These are phyloP conservation scores for Cadophora malorum DNA, from an alignment of 2,329 filamentous ascomycete species.

Conservation along the genomic window DNA sequence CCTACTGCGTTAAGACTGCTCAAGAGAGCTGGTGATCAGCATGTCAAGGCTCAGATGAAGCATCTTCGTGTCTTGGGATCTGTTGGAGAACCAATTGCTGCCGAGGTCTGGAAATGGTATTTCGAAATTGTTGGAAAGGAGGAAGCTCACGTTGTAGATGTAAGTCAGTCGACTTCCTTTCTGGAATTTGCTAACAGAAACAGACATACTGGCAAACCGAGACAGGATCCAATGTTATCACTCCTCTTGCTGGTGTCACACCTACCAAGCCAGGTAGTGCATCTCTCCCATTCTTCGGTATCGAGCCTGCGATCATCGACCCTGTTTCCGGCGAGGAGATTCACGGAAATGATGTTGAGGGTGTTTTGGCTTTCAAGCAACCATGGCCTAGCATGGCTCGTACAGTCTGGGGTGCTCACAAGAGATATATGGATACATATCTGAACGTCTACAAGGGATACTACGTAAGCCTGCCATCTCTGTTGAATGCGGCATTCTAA, in stretches of 20 bases:
- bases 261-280: slow-evolving; percentile 97
- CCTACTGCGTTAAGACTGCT: slow-evolving; percentile 91
- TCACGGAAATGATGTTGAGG: slow-evolving; percentile 85
- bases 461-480: slow-evolving; percentile 71
- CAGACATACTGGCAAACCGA: slow-evolving; percentile 99
- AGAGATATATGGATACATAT: slow-evolving; percentile 99
- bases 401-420: slow-evolving; percentile 96
- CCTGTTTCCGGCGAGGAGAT: slow-evolving; percentile 94
- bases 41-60: slow-evolving; percentile 89
- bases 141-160: slow-evolving; percentile 91
- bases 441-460: slow-evolving; percentile 97
- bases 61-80: slow-evolving; percentile 89
- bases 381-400: slow-evolving; percentile 98
- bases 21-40: slow-evolving; percentile 93
- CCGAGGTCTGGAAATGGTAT: slow-evolving; percentile 99
- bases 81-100: slow-evolving; percentile 95
- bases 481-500: slow-evolving; percentile 28
- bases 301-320: slow-evolving; percentile 97
- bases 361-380: slow-evolving; percentile 91
- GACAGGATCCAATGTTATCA: slow-evolving; percentile 95
- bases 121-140: slow-evolving; percentile 93
- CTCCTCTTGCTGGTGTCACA: slow-evolving; percentile 88
- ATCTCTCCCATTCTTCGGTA: slow-evolving; percentile 96
- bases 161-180: slow-evolving; percentile 58
- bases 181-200: slow-evolving; percentile 39